Base-by-base conservation (phyloP, 106 monocot species). In the Amphibolis antarctica region DNA sequence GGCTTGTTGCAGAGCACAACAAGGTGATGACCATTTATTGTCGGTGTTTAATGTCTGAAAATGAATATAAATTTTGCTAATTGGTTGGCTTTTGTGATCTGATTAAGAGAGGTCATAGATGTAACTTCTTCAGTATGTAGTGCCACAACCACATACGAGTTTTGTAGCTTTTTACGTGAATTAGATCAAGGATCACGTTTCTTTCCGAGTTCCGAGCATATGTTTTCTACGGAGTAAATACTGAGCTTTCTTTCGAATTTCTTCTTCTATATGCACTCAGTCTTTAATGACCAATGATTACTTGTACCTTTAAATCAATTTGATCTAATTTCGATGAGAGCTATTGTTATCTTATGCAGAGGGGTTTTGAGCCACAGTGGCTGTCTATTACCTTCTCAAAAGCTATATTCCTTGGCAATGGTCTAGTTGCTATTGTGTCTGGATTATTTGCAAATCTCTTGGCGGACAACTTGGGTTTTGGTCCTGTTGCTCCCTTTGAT, bases 361-460 rank as follows among this genome's bases (percentile, higher is more conserved):
- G 90, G 66, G 84, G 90, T 19, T 98, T 98, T 73, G 96, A 98
- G 25, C 68, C 86, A 63, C 90, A 98, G 49, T 98, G 96, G 96
- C 75, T 98, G 48, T 98, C 96, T 10, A 55, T 98, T 24, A 98
- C 87, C 30, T 96, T 98, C 82, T 98, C 96, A 19, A 98, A 98
- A 77, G 96, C 96, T 42, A 98, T 98, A 73, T 91, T 98, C 69
- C 87, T 98, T 77, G 96, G 96, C 18, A 98, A 98, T 82, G 96
- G 96, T 58, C 78, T 98, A 10, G 29, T 90, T 52, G 96, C 96
- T 11, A 98, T 98, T 42, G 48, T 98, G 1, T 46, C 80, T 64
- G 90, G 90, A 60, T 73, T 98, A 56, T 82, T 98, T 68, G 96
- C 84, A 53, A 98, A 87, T 69, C 1, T 91, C 5, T 63, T 98